phyloP scores from a whole-genome alignment of 805 yeast genomes.

The Hanseniaspora mollemarum region DNA sequence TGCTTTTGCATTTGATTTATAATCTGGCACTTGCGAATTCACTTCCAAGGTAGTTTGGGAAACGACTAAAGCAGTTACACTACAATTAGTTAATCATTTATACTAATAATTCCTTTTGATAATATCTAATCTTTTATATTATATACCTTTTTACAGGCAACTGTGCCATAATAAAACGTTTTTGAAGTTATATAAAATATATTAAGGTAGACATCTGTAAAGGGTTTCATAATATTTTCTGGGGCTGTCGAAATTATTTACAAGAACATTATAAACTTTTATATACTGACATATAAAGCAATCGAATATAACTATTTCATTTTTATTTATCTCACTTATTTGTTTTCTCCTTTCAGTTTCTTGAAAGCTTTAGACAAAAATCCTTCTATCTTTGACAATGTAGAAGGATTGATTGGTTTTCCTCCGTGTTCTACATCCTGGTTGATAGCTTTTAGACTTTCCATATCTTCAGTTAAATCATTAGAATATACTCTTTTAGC shows the following conservation, averaged over 20 bases:
- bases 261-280: neutral
- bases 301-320: no score
- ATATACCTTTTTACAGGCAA: no score
- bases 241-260: no score
- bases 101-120: neutral
- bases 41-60: no score
- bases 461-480: slow-evolving; percentile 1
- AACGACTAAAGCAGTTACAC: no score
- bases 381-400: slow-evolving; percentile 44
- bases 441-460: neutral
- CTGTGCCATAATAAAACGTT: no score
- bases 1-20: slow-evolving; percentile 41
- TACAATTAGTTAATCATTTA: neutral
- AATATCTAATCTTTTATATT: neutral
- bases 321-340: neutral
- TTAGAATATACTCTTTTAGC: slow-evolving; percentile 49
- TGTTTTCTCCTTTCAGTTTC: slow-evolving; percentile 31
- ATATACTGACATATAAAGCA: no score
- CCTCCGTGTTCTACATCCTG: slow-evolving; percentile 4
- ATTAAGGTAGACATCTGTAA: no score
- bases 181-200: no score
- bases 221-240: no score
- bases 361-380: slow-evolving; percentile 51
- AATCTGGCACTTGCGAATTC: no score
- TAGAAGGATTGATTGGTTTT: slow-evolving; percentile 21